Conservation (phyloP, 306 rosid genomes). For the Gastrolobium villosum region DNA sequence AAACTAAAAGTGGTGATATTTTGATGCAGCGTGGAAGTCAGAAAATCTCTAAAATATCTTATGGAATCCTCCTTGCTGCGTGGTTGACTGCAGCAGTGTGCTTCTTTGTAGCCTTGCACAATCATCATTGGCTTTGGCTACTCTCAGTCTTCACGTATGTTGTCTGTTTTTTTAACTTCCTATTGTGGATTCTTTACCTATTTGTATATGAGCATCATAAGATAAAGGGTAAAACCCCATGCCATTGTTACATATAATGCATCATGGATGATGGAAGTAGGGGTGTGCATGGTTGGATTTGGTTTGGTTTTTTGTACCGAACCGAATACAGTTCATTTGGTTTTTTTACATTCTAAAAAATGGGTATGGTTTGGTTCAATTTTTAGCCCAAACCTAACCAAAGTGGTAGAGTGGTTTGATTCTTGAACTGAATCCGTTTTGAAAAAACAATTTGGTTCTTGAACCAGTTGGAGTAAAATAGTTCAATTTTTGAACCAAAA, state of each 20-base stretch:
- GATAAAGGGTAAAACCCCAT: not conserved
- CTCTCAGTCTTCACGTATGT: slow-evolving; percentile 75
- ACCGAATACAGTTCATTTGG: too few species aligned
- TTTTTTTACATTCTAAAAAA: too few species aligned
- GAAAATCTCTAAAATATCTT: slow-evolving; percentile 68
- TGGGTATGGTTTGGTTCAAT: too few species aligned
- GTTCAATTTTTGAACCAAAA: too few species aligned
- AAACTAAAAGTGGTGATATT: slow-evolving; percentile 19
- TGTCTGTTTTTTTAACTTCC: not conserved
- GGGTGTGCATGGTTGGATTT: too few species aligned
- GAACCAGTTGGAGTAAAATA: too few species aligned
- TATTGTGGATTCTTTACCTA: not conserved
- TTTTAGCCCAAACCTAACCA: too few species aligned
- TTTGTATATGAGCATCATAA: not conserved
- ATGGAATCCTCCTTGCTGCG: slow-evolving; percentile 63
- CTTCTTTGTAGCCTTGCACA: slow-evolving; percentile 76
- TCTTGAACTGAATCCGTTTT: too few species aligned
- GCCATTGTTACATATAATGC: slow-evolving; percentile 5
- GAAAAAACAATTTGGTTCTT: too few species aligned
- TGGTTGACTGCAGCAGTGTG: slow-evolving; percentile 79
- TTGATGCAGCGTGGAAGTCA: slow-evolving; percentile 81
- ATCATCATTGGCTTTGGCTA: slow-evolving; percentile 93
- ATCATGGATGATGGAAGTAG: not conserved
- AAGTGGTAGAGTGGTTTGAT: too few species aligned
- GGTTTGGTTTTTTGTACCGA: too few species aligned